These are phyloP conservation scores for Telopea speciosissima DNA, from an alignment of 177 flowering plant species.

Conservation along the genomic window DNA sequence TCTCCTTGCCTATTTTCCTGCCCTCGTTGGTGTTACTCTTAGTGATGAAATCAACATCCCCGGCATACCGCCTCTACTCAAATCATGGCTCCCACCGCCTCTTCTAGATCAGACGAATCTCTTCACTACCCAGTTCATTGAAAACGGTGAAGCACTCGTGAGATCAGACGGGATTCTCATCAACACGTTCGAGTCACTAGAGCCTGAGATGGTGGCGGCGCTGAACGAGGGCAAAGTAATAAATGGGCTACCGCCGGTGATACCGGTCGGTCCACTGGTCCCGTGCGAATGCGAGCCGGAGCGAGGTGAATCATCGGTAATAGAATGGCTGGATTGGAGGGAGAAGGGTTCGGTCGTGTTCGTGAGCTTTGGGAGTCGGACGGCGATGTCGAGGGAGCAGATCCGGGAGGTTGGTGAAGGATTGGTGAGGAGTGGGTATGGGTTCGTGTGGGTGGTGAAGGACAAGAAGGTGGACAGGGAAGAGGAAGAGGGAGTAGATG, in stretches of 20 bases:
- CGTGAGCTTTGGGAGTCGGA: slow-evolving; percentile 57
- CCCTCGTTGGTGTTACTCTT: neutral
- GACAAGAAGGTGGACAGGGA: slow-evolving; percentile 44
- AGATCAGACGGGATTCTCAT: slow-evolving; percentile 35
- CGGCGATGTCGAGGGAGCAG: slow-evolving; percentile 41
- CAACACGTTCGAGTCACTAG: slow-evolving; percentile 36
- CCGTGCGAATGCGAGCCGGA: slow-evolving; percentile 18
- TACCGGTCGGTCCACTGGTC: slow-evolving; percentile 33
- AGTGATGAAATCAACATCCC: slow-evolving; percentile 14
- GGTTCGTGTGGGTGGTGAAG: slow-evolving; percentile 55
- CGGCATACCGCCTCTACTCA: slow-evolving; percentile 24
- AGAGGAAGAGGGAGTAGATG: slow-evolving; percentile 23
- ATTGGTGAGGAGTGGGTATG: slow-evolving; percentile 28
- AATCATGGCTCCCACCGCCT: slow-evolving; percentile 28
- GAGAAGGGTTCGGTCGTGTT: slow-evolving; percentile 37
- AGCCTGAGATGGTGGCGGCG: slow-evolving; percentile 29
- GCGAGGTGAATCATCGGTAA: neutral
- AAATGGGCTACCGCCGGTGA: slow-evolving; percentile 22
- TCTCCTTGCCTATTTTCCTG: slow-evolving; percentile 19
- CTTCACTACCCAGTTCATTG: slow-evolving; percentile 17
- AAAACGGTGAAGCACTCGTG: slow-evolving; percentile 12
- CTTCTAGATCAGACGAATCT: slow-evolving; percentile 13
- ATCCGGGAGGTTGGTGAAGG: slow-evolving; percentile 41
- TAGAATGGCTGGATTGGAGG: slow-evolving; percentile 49
- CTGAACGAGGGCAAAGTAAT: slow-evolving; percentile 26